Base-by-base conservation (phyloP, 2,329 filamentous ascomycete genomes). In the Ciborinia camelliae region DNA sequence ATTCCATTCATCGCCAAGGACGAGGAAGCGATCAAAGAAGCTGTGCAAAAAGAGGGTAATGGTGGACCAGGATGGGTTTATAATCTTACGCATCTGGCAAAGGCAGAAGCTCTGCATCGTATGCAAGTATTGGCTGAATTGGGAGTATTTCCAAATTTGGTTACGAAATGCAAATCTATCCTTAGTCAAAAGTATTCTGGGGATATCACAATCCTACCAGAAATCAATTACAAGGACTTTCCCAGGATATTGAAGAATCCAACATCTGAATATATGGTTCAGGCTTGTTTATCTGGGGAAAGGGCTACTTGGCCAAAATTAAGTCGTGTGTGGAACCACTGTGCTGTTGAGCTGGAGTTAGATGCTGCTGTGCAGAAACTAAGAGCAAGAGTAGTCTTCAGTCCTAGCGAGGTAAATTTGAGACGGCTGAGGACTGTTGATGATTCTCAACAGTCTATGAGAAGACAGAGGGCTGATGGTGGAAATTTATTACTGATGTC, bases 281-380 rank as follows among this genome's bases (percentile, higher is more conserved):
- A 89, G 54, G 89, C 90, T 10, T 90, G 90, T 71, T 79, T 91
- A 8, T 83, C 86, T 32, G 94, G 94, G 8, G 91, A 97, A 76
- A 84, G 88, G 65, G 93, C 94, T 3, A 96, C 93, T 0, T 98
- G 93, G 94, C 92, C 93, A 0, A 93, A 93, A 74, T 79, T 98
- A 12, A 90, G 89, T 68, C 86, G 92, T 15, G 90, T 98, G 71
- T 84, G 90, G 47, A 95, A 97, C 73, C 89, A 92, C 63, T 92
- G 92, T 71, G 91, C 92, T 3, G 91, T 97, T 63, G 94, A 98
- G 75, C 79, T 97, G 54, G 91, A 92, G 4, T 79, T 98, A 1
- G 90, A 95, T 73, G 82, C 85, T 26, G 89, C 90, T 2, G 89
- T 94, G 1, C 87, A 90, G 67, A 80, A 82, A 14, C 79, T 92